Conservation (phyloP, 1,139 yeast genomes). For the Maudiozyma humilis region DNA sequence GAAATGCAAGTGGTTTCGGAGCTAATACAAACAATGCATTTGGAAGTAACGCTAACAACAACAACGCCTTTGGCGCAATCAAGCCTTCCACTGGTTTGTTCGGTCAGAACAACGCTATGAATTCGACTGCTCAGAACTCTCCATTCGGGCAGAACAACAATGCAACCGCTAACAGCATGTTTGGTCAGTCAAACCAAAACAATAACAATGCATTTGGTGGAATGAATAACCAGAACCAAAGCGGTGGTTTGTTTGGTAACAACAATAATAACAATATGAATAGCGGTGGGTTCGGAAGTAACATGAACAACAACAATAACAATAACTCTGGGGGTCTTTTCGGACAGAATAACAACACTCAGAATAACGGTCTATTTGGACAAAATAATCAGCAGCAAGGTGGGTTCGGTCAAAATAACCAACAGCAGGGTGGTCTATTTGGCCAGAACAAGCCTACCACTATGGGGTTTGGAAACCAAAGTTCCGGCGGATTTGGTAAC, state of each 20-base stretch:
- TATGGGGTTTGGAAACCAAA: constrained; percentile 2
- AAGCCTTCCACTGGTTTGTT: neutral
- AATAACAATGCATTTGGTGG: constrained; percentile 24
- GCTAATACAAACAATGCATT: neutral
- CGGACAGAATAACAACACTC: constrained; percentile 16
- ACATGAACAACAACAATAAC: constrained; percentile 3
- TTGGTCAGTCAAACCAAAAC: constrained; percentile 20
- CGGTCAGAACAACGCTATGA: neutral
- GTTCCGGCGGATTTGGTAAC: constrained; percentile 1
- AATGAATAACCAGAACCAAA: constrained; percentile 34
- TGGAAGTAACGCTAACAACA: too few relatives aligned
- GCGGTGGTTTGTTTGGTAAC: constrained; percentile 7
- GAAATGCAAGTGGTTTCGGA: constrained; percentile 3
- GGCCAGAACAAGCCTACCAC: constrained; percentile 2
- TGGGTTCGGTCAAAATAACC: constrained; percentile 1
- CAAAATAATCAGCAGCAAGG: constrained; percentile 10
- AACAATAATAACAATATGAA: constrained; percentile 11
- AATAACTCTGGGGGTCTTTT: constrained; percentile 1
- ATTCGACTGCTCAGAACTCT: neutral
- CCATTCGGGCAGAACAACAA: constrained; percentile 29
- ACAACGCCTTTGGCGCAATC: neutral
- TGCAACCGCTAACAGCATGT: constrained; percentile 34
- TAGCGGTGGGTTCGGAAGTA: constrained; percentile 27
- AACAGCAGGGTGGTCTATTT: constrained; percentile 20
- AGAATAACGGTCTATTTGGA: constrained; percentile 31